Conservation (phyloP, 495 filamentous ascomycete species). For the Tuber magnatum region DNA sequence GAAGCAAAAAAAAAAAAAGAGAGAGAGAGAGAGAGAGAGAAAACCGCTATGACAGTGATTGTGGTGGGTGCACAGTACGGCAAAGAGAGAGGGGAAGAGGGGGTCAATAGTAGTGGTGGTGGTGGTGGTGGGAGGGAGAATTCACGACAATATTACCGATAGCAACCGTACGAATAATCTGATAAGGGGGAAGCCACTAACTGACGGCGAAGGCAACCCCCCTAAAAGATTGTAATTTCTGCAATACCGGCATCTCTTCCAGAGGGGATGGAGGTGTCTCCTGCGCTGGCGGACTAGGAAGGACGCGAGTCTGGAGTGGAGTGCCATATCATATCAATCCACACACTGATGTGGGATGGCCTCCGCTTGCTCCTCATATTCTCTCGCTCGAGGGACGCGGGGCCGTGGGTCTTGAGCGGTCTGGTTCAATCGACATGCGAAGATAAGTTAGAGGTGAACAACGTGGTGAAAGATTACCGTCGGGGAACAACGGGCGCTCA, state of each 20-base stretch:
- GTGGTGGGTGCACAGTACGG: background rate
- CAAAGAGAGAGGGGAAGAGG: background rate
- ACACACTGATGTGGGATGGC: background rate
- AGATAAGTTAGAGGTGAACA: background rate
- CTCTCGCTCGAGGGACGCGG: background rate
- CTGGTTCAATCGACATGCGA: constrained; percentile 1
- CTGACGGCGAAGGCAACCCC: background rate
- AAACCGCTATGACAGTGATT: background rate
- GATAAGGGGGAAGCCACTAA: background rate
- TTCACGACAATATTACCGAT: background rate
- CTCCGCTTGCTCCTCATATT: background rate
- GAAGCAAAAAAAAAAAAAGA: background rate
- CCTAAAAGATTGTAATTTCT: background rate
- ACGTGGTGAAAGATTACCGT: background rate
- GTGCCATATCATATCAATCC: background rate
- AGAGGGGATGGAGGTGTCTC: background rate
- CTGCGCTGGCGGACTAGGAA: background rate
- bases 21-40: too few species aligned
- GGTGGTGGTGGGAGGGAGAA: background rate
- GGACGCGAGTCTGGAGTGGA: background rate
- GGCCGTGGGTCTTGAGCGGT: background rate
- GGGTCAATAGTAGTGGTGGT: background rate
- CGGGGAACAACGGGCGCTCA: constrained; percentile 14
- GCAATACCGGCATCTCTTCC: background rate
- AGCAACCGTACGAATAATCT: background rate